phyloP scores from a whole-genome alignment of 2,329 filamentous ascomycete species.

The Fonsecaea pedrosoi region DNA sequence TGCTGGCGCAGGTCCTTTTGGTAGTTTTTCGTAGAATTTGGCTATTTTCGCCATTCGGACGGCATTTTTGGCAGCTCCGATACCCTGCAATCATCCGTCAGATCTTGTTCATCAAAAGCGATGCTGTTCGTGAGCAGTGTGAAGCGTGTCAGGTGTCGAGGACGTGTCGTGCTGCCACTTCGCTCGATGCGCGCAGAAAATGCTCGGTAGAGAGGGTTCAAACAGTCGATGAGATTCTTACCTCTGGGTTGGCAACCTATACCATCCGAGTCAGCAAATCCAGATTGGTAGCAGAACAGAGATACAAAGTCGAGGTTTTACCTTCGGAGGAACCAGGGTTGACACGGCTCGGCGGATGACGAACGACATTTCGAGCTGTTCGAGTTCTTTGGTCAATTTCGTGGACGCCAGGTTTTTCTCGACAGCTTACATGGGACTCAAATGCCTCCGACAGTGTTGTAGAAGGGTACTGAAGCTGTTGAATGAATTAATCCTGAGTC shows the following conservation, averaged over 20 bases:
- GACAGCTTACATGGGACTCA: conserved; percentile 29
- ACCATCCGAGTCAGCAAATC: conserved; percentile 24
- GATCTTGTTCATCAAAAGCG: conserved; percentile 8
- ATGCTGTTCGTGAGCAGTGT: neutral
- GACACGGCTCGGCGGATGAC: conserved; percentile 89
- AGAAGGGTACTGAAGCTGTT: conserved; percentile 27
- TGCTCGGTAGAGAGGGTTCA: neutral
- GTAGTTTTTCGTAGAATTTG: conserved; percentile 98
- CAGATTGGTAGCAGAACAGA: neutral
- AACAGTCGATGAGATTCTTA: conserved; percentile 23
- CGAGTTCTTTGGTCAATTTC: conserved; percentile 12
- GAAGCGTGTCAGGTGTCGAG: neutral
- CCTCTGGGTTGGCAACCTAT: conserved; percentile 33
- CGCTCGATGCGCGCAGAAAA: neutral
- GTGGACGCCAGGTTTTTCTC: neutral
- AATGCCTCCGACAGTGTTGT: conserved; percentile 23
- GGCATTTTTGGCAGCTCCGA: conserved; percentile 93
- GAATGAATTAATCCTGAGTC: conserved; percentile 9
- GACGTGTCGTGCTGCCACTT: neutral
- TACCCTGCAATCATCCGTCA: conserved; percentile 66
- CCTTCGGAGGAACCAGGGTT: conserved; percentile 99
- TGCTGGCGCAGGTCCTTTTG: conserved; percentile 87
- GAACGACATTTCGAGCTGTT: conserved; percentile 79
- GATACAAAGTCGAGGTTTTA: conserved; percentile 51
- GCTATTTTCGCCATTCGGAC: conserved; percentile 97